These are phyloP conservation scores for Pleomassaria siparia DNA, from an alignment of 2,329 filamentous ascomycete species.

Conservation along the genomic window DNA sequence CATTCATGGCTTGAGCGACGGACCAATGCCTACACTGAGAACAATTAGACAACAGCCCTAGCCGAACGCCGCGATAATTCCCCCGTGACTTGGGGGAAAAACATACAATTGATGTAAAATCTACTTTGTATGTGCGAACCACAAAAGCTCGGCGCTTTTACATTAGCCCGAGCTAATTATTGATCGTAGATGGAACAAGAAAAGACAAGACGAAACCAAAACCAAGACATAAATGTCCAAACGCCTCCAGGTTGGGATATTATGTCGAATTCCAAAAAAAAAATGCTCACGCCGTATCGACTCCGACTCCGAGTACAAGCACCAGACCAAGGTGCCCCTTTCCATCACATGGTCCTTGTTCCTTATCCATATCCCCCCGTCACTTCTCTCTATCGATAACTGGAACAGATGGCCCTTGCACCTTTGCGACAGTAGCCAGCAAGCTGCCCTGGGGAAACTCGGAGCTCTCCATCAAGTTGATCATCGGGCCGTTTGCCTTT, in stretches of 20 bases:
- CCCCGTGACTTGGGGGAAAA: too few relatives aligned
- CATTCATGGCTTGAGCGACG: too few relatives aligned
- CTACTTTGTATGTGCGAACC: neutral
- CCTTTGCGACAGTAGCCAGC: slow-evolving; percentile 45
- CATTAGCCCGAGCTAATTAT: too few relatives aligned
- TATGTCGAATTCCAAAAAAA: slow-evolving; percentile 12
- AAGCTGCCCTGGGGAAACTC: slow-evolving; percentile 52
- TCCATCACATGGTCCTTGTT: neutral
- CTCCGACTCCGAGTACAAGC: too few relatives aligned
- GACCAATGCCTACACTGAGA: too few relatives aligned
- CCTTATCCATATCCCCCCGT: slow-evolving; percentile 18
- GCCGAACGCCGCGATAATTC: too few relatives aligned
- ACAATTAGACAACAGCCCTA: too few relatives aligned
- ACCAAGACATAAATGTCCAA: neutral
- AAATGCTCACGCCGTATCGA: neutral
- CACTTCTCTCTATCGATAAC: slow-evolving; percentile 43
- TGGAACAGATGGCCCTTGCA: slow-evolving; percentile 31
- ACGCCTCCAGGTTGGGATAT: neutral
- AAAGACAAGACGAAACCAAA: neutral
- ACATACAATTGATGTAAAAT: too few relatives aligned
- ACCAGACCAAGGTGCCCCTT: too few relatives aligned
- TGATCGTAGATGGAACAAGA: neutral
- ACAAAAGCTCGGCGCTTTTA: neutral
- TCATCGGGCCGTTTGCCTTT: slow-evolving; percentile 48
- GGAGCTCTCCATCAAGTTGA: slow-evolving; percentile 46